Percentiles rank a stretch among this genome's conserved stretches.
phyloP scores from a whole-genome alignment of 306 rosid genomes.

The Senna siamea region DNA sequence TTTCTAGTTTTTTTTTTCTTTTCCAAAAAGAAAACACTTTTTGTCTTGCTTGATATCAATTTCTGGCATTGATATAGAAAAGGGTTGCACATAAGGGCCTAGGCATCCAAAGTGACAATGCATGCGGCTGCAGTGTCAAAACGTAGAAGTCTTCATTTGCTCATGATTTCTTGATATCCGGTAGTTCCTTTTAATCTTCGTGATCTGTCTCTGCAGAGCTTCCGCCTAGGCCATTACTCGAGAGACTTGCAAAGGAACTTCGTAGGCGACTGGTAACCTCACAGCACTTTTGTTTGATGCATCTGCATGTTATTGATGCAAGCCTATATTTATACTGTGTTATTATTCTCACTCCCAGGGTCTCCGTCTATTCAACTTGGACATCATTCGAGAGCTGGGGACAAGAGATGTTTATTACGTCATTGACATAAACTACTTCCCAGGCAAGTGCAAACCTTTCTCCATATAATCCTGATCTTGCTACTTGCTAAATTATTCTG shows the following conservation, averaged over 20 bases:
- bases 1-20: too few relatives aligned
- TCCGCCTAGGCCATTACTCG: slow-evolving; percentile 89
- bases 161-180: slow-evolving; percentile 13
- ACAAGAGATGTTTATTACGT: slow-evolving; percentile 72
- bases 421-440: slow-evolving; percentile 94
- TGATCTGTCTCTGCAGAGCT: slow-evolving; percentile 68
- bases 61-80: slow-evolving; percentile 27
- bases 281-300: slow-evolving; percentile 17
- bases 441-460: slow-evolving; percentile 56
- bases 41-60: slow-evolving; percentile 13
- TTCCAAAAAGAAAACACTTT: neutral
- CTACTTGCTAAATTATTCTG: slow-evolving; percentile 1
- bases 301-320: neutral
- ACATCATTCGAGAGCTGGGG: slow-evolving; percentile 82
- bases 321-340: slow-evolving; percentile 1
- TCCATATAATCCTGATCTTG: slow-evolving; percentile 7
- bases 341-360: slow-evolving; percentile 52
- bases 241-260: slow-evolving; percentile 87
- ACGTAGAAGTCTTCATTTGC: neutral
- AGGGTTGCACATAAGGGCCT: slow-evolving; percentile 11
- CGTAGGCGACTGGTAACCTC: slow-evolving; percentile 69
- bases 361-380: slow-evolving; percentile 85
- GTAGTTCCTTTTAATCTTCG: slow-evolving; percentile 29
- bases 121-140: slow-evolving; percentile 22
- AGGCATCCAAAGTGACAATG: slow-evolving; percentile 9